Base-by-base conservation (phyloP, 768 basidiomycete species). In the Boletellus ananas region DNA sequence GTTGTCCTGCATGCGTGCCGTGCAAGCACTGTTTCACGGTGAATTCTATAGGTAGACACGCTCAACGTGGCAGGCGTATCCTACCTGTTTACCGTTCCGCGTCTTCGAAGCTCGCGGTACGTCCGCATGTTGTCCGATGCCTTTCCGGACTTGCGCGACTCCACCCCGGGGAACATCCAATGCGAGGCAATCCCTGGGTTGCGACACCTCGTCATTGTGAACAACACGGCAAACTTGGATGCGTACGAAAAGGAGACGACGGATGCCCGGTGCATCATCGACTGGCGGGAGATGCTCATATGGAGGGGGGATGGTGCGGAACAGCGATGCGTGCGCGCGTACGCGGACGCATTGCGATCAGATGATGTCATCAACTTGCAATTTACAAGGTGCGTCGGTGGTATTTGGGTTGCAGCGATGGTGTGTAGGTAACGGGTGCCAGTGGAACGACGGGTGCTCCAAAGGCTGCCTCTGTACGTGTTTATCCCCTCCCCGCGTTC, bases 291-390 rank as follows among this genome's bases (percentile, higher is more conserved):
- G 54, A 69, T 82, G 11, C 62, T 90, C 29, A 68, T 88, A 3
- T 91, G 88, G 87, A 66, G 76, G 49, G 80, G 84, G 59, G 77
- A 77, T 50, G 63, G 68, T 0, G 56, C 47, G 33, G 81, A 84
- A 60, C 64, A 58, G 21, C 60, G 62, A 33, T 47, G 72, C 17
- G 76, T 84, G 43, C 69, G 70, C 45, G 70, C 76, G n/a, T 68
- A 77, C 3, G 58, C 61, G 34, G 51, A 55, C 17, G 71, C 71
- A 3, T 58, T 84, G 47, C 45, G 74, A 7, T 77, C 79, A 36
- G 81, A 88, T 49, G 90, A 92, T 25, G 74, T 90, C 5, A 82
- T 90, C 42, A 93, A 90, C 59, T 58, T 93, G 50, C 90, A 93
- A 60, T 93, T 91, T 60, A 92, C 90, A 29, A 91, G 88, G 87